A percentile compares a stretch with the other conserved stretches of the same genome.
phyloP scores from a whole-genome alignment of 495 filamentous ascomycete species.

The Aspergillus wentii region DNA sequence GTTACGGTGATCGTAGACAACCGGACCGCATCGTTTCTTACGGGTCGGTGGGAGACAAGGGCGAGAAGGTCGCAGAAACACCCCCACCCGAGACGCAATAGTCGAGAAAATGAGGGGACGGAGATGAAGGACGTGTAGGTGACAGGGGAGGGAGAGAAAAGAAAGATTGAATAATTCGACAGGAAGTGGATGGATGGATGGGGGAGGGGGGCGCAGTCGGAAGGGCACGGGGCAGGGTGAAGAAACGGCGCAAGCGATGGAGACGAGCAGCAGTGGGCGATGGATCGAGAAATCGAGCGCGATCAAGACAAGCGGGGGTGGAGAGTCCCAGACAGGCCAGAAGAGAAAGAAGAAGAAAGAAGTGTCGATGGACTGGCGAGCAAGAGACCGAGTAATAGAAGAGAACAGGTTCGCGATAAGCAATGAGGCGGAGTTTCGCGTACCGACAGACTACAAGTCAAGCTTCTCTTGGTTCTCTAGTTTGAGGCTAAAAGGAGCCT shows the following conservation, averaged over 20 bases:
- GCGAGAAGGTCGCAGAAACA: too few species aligned
- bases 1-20: conserved; percentile 22
- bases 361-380: conserved; percentile 1
- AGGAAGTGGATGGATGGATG: neutral
- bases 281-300: conserved; percentile 1
- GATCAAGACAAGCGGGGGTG: conserved; percentile 3
- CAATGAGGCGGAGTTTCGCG: conserved; percentile 28
- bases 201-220: neutral
- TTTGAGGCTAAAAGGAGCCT: too few species aligned
- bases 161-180: too few species aligned
- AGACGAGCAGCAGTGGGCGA: conserved; percentile 4
- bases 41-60: neutral
- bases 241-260: neutral
- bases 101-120: too few species aligned
- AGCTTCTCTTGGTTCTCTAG: conserved; percentile 34
- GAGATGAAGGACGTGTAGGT: too few species aligned
- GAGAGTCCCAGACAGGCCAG: conserved; percentile 10
- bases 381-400: conserved; percentile 6
- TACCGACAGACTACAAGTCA: conserved; percentile 25
- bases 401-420: conserved; percentile 15
- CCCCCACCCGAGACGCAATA: too few species aligned
- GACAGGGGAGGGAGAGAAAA: too few species aligned
- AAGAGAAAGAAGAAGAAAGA: conserved; percentile 3
- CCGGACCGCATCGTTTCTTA: conserved; percentile 34
- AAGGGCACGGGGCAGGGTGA: conserved; percentile 1